Evolutionary conservation across 306 rosid genomes (phyloP), one percentile per base, ranked within the genome.

Genomic region (Prunus dulcis): DNA sequence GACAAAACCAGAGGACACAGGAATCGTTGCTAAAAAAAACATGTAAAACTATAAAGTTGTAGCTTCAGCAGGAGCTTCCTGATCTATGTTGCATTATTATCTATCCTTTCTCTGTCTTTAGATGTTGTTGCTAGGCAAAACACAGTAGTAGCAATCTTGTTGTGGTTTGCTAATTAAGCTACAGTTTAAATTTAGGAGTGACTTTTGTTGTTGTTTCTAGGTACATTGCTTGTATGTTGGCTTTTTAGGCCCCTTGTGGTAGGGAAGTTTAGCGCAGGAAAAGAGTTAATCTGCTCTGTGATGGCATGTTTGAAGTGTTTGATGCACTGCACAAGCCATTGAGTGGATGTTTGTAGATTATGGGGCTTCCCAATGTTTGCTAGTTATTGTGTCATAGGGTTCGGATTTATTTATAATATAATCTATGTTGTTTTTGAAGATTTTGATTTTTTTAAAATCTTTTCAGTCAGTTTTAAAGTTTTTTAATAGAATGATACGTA

Each of bases 81-180:
- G 67, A 56, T 56, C 22, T 19, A 52, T 52, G 15, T 17, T 32
- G 53, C 43, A 50, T 52, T 11, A 28, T 32, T 5, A 11, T 52
- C 32, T 55, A 9, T 38, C 12, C 52, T 22, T 13, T 14, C 25
- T 20, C 9, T 38, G 8, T 70, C 17, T 20, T 70, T 30, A 71
- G 75, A 53, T 53, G 75, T 71, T 71, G 64, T 53, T 71, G 46
- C 28, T 52, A 70, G 74, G 74, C 63, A 22, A 51, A 70, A 70
- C 6, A 10, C 32, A 4, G 32, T 53, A n/a, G 75, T 71, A 34
- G 51, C 64, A 52, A 52, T 47, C 51, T n/a, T 53, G 28, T 30
- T 71, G 75, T 38, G 46, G 75, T 71, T 38, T 71, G 67, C 18
- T 61, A n/a, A 61, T 28, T 28, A 46, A 32, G 60, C 38, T 46